phyloP scores from a whole-genome alignment of 2,329 filamentous ascomycete species.

The Fonsecaea nubica region DNA sequence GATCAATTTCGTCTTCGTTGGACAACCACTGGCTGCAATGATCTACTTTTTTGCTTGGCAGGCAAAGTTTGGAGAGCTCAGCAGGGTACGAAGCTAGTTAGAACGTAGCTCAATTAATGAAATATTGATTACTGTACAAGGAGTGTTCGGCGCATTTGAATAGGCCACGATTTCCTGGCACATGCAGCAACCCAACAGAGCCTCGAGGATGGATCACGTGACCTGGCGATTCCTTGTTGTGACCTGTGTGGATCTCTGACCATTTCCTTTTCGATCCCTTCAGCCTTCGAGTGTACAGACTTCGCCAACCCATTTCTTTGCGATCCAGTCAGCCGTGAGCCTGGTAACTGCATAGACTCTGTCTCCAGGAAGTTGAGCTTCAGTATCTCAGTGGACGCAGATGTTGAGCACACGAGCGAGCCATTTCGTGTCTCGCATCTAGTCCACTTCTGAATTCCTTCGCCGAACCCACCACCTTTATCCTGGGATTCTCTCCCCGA shows the following conservation, averaged over 20 bases:
- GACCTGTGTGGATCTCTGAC: not conserved
- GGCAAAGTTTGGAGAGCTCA: constrained; percentile 90
- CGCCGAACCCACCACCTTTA: not conserved
- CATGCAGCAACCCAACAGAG: not conserved
- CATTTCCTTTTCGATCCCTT: not conserved
- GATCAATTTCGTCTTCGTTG: constrained; percentile 93
- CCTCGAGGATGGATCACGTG: not conserved
- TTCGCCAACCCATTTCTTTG: constrained; percentile 2
- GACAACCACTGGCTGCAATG: constrained; percentile 88
- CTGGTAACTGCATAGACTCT: not conserved
- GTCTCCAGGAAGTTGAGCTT: not conserved
- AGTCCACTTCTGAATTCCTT: not conserved
- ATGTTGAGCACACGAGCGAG: not conserved
- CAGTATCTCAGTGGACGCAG: not conserved
- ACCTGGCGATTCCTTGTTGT: not conserved
- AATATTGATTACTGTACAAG: not conserved
- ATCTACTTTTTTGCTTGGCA: constrained; percentile 99
- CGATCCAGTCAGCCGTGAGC: not conserved
- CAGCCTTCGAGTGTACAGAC: not conserved
- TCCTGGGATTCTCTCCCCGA: constrained; percentile 2
- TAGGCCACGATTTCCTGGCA: not conserved
- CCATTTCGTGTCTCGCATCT: not conserved
- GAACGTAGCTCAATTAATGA: not conserved
- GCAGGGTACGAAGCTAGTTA: not conserved
- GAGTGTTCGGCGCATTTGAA: not conserved